Percentiles rank a stretch among this genome's conserved stretches.
phyloP scores from a whole-genome alignment of 352 stramenopile genomes.

The Phytophthora foliorum region DNA sequence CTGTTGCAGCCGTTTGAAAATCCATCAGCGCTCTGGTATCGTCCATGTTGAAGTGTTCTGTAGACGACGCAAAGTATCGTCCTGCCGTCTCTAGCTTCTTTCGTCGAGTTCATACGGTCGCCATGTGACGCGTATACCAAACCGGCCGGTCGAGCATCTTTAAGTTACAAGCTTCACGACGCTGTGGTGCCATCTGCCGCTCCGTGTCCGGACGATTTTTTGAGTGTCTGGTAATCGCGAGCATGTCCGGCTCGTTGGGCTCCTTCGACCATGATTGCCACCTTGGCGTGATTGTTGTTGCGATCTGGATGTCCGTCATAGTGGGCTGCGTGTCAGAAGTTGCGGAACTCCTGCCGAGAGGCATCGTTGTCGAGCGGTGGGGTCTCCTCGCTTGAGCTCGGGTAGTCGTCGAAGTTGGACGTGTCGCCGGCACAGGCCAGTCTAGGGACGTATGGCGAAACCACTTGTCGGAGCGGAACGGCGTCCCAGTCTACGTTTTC shows the following conservation, averaged over 20 bases:
- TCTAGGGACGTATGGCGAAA: constrained; percentile 53
- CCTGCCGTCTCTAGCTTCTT: neutral
- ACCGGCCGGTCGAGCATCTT: neutral
- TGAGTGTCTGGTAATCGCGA: constrained; percentile 23
- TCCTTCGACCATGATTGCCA: constrained; percentile 19
- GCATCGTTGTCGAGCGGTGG: constrained; percentile 39
- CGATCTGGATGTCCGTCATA: constrained; percentile 12
- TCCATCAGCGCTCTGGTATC: neutral
- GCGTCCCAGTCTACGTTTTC: constrained; percentile 68
- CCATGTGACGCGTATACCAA: constrained; percentile 17
- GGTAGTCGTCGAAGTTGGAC: constrained; percentile 76
- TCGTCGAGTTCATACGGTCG: constrained; percentile 7
- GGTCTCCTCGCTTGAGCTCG: constrained; percentile 59
- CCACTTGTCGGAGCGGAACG: constrained; percentile 55
- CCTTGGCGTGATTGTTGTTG: constrained; percentile 4
- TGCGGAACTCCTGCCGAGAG: constrained; percentile 47
- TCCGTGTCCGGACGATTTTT: constrained; percentile 21
- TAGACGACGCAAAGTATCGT: constrained; percentile 12
- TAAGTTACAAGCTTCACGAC: constrained; percentile 18
- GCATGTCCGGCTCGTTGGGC: constrained; percentile 8
- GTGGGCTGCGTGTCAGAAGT: constrained; percentile 43
- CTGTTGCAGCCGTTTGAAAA: constrained; percentile 7
- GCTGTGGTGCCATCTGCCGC: constrained; percentile 6
- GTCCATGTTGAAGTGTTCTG: constrained; percentile 21
- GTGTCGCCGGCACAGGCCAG: constrained; percentile 57